Evolutionary conservation across 495 filamentous ascomycete species (phyloP).

Genomic region (Lophium mytilinum): DNA sequence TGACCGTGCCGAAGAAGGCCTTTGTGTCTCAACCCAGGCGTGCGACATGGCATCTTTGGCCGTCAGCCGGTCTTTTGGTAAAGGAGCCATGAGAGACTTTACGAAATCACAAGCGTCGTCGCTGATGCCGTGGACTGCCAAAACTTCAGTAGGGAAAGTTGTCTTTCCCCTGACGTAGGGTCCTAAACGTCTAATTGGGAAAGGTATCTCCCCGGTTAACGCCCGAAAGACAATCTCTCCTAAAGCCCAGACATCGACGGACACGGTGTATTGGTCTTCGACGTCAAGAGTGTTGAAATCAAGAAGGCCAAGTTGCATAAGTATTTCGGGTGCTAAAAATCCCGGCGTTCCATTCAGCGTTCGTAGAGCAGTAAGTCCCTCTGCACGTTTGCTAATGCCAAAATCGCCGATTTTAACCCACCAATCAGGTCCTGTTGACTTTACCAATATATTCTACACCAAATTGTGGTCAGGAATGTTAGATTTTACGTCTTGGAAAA

Average conservation of each 20-base stretch:
- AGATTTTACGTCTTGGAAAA: not conserved
- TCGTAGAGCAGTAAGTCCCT: slow-evolving; percentile 11
- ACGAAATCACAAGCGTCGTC: not conserved
- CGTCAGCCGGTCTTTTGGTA: not conserved
- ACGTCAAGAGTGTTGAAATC: not conserved
- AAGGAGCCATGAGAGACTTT: not conserved
- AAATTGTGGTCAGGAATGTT: too few relatives aligned
- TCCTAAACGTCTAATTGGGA: not conserved
- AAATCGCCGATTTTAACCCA: slow-evolving; percentile 26
- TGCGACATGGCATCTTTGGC: not conserved
- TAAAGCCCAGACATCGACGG: slow-evolving; percentile 10
- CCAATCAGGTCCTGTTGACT: slow-evolving; percentile 15
- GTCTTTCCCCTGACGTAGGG: not conserved
- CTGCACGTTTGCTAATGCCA: slow-evolving; percentile 21
- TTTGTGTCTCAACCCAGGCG: not conserved
- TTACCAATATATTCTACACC: slow-evolving; percentile 23
- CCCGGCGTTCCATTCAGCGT: slow-evolving; percentile 18
- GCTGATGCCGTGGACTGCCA: not conserved
- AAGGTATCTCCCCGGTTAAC: slow-evolving; percentile 2
- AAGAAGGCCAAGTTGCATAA: slow-evolving; percentile 9
- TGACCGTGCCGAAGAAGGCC: not conserved
- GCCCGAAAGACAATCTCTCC: slow-evolving; percentile 13
- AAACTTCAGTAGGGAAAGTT: not conserved
- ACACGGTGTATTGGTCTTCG: not conserved
- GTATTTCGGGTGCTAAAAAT: slow-evolving; percentile 28